A percentile compares a stretch with the other conserved stretches of the same genome.
phyloP scores from a whole-genome alignment of 257 asterid genomes.

The Ajuga chamaepitys region DNA sequence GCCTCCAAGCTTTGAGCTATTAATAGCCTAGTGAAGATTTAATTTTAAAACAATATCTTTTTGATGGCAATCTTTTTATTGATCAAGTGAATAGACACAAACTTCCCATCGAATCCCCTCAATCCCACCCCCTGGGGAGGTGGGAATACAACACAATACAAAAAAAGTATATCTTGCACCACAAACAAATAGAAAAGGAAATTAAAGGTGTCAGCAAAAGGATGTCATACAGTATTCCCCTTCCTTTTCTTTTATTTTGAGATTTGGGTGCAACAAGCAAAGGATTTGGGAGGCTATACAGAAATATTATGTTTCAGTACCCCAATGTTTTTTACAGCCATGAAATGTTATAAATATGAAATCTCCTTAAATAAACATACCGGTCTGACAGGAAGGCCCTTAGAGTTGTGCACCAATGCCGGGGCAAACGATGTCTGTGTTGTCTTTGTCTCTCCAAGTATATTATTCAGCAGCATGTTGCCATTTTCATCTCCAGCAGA shows the following conservation, averaged over 20 bases:
- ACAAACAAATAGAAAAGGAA: neutral
- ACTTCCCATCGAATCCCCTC: neutral
- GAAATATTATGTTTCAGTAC: no score
- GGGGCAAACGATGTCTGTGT: slow-evolving; percentile 42
- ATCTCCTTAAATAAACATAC: slow-evolving; percentile 36
- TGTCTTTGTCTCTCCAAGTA: slow-evolving; percentile 42
- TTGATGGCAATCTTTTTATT: neutral
- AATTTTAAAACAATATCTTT: neutral
- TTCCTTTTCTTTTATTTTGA: neutral
- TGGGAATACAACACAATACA: neutral
- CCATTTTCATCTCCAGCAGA: slow-evolving; percentile 40
- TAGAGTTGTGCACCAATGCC: slow-evolving; percentile 66
- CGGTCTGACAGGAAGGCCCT: slow-evolving; percentile 93
- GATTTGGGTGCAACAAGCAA: neutral
- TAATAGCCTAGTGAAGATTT: neutral
- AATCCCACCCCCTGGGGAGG: neutral
- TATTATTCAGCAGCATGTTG: slow-evolving; percentile 27
- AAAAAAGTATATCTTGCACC: neutral
- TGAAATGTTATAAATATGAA: neutral
- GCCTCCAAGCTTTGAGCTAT: neutral
- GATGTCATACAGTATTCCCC: neutral
- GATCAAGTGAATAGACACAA: neutral
- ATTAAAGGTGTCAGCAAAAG: neutral
- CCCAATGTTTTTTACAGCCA: no score
- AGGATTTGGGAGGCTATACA: neutral